Evolutionary conservation across 2,329 filamentous ascomycete genomes (phyloP).

Genomic region (Blastomyces silverae): DNA sequence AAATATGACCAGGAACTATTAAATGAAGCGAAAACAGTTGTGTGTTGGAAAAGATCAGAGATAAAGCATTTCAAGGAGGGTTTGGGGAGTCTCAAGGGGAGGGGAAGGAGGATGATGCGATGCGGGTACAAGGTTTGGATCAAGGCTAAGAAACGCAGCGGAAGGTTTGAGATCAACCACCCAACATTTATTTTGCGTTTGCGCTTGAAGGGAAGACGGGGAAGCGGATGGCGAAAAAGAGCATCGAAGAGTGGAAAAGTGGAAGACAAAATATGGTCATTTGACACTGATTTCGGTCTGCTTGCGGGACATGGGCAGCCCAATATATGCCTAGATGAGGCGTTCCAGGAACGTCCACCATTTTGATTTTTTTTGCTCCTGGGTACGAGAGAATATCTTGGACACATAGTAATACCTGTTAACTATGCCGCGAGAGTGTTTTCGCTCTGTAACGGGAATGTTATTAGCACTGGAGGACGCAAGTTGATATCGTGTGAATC

Average conservation of each 20-base stretch:
- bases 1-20: neutral
- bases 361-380: neutral
- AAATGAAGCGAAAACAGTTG: constrained; percentile 1
- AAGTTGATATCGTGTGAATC: neutral
- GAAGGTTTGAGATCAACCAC: constrained; percentile 9
- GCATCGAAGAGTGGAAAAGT: neutral
- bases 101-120: neutral
- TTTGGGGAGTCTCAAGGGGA: neutral
- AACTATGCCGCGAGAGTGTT: neutral
- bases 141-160: neutral
- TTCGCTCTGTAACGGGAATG: neutral
- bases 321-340: neutral
- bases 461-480: neutral
- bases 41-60: constrained; percentile 15
- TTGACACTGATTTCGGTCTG: neutral
- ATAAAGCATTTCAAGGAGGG: neutral
- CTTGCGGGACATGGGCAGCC: neutral
- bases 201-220: neutral
- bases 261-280: neutral
- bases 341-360: neutral
- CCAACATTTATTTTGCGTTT: neutral
- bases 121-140: neutral
- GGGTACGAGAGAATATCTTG: neutral
- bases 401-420: neutral
- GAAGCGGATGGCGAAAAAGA: neutral